These are phyloP conservation scores for Alternaria arbusti DNA, from an alignment of 2,329 filamentous ascomycete species.

Conservation along the genomic window DNA sequence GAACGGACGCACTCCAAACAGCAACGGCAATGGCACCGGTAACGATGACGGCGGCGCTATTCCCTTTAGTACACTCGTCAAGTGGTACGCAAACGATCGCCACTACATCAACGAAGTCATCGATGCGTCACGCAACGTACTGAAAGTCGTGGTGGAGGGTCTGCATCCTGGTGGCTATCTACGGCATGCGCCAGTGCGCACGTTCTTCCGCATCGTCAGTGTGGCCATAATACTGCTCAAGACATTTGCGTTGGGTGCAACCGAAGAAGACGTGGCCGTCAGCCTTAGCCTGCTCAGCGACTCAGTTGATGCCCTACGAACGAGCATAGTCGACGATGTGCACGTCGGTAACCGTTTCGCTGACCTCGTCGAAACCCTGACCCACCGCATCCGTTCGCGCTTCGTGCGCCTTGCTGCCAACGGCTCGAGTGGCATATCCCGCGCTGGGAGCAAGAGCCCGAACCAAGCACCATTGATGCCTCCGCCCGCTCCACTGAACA, in stretches of 20 bases:
- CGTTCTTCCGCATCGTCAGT: constrained; percentile 85
- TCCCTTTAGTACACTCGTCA: constrained; percentile 53
- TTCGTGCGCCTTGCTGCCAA: constrained; percentile 67
- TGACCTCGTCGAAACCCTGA: constrained; percentile 80
- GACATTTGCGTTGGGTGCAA: constrained; percentile 81
- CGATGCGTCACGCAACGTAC: constrained; percentile 76
- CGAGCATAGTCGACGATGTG: constrained; percentile 83
- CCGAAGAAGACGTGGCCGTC: constrained; percentile 76
- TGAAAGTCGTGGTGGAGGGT: constrained; percentile 77
- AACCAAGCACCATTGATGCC: constrained; percentile 43
- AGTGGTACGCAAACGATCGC: constrained; percentile 65
- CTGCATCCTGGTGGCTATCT: constrained; percentile 76
- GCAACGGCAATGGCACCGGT: constrained; percentile 39
- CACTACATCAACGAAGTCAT: constrained; percentile 74
- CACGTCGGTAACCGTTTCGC: constrained; percentile 85
- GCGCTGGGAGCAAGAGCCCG: constrained; percentile 37
- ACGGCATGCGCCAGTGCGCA: constrained; percentile 81
- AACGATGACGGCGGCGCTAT: constrained; percentile 51
- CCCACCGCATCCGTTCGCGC: constrained; percentile 73
- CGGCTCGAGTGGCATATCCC: constrained; percentile 51
- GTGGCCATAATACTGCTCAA: constrained; percentile 85
- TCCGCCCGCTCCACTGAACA: constrained; percentile 31
- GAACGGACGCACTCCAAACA: constrained; percentile 26
- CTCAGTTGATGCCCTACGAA: constrained; percentile 75
- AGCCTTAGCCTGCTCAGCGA: constrained; percentile 77